phyloP scores from a whole-genome alignment of 2,329 filamentous ascomycete species.

The Magnaporthiopsis rhizophila region DNA sequence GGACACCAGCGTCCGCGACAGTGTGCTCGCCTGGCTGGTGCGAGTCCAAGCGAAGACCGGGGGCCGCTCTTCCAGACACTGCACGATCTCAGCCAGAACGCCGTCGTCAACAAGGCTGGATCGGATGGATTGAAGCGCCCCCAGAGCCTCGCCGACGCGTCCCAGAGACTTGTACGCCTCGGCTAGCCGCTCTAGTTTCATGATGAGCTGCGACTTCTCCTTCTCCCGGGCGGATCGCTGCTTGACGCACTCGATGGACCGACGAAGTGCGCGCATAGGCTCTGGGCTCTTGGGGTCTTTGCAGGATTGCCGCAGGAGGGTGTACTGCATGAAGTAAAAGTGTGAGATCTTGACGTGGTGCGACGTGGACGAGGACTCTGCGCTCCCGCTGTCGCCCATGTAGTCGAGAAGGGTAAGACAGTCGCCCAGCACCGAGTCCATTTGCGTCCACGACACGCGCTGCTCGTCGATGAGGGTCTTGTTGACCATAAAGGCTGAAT shows the following conservation, averaged over 20 bases:
- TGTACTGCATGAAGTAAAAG: conserved; percentile 59
- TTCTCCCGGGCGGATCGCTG: conserved; percentile 45
- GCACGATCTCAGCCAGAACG: conserved; percentile 44
- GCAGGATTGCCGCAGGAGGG: conserved; percentile 38
- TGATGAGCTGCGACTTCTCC: conserved; percentile 49
- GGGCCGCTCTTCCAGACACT: conserved; percentile 39
- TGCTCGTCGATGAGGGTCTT: conserved; percentile 43
- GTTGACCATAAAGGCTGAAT: conserved; percentile 49
- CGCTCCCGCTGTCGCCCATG: conserved; percentile 32
- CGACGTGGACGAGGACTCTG: conserved; percentile 19
- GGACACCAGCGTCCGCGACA: conserved; percentile 52
- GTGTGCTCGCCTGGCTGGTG: conserved; percentile 37
- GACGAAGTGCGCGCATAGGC: conserved; percentile 49
- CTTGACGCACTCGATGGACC: conserved; percentile 56
- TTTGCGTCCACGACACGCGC: conserved; percentile 41
- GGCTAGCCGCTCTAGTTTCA: conserved; percentile 60
- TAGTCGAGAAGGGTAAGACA: conserved; percentile 45
- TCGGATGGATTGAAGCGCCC: conserved; percentile 53
- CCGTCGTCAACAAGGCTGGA: conserved; percentile 52
- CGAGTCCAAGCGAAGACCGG: conserved; percentile 45
- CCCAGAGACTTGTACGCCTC: conserved; percentile 48
- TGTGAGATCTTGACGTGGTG: conserved; percentile 63
- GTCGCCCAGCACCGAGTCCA: conserved; percentile 51
- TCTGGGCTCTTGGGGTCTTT: conserved; percentile 32
- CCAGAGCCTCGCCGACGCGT: conserved; percentile 47